Evolutionary conservation across 768 basidiomycete genomes (phyloP).

Genomic region (Rubroboletus satanas): DNA sequence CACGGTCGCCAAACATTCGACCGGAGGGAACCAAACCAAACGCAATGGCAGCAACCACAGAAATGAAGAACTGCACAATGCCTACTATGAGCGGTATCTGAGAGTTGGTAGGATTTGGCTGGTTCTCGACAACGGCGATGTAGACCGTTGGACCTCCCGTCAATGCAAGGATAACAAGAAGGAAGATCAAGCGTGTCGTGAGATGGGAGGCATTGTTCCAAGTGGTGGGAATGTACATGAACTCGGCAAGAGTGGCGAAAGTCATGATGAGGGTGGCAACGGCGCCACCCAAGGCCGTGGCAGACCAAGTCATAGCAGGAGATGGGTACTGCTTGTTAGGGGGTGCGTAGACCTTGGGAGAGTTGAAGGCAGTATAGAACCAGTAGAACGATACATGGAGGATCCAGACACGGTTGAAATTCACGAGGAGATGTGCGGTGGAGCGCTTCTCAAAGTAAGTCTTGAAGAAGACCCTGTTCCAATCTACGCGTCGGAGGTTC

Average conservation of each 20-base stretch:
- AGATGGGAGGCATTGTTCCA: constrained; percentile 99
- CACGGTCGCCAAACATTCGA: constrained; percentile 97
- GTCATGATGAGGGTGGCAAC: constrained; percentile 95
- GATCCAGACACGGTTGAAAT: constrained; percentile 99
- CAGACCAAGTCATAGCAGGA: constrained; percentile 91
- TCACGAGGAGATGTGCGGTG: constrained; percentile 87
- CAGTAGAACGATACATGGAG: constrained; percentile 90
- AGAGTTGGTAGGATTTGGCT: constrained; percentile 41
- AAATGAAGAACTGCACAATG: constrained; percentile 92
- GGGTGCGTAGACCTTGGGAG: constrained; percentile 86
- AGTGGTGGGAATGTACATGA: constrained; percentile 94
- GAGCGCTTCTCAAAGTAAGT: constrained; percentile 98
- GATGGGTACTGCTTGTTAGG: constrained; percentile 62
- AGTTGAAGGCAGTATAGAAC: constrained; percentile 98
- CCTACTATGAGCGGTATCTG: constrained; percentile 86
- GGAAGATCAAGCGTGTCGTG: constrained; percentile 87
- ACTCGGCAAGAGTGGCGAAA: constrained; percentile 88
- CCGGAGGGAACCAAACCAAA: constrained; percentile 94
- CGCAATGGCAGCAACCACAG: constrained; percentile 72
- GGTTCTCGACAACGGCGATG: constrained; percentile 79
- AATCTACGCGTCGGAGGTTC: constrained; percentile 88
- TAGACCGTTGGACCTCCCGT: constrained; percentile 94
- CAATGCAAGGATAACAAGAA: constrained; percentile 86
- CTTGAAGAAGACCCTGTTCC: constrained; percentile 97
- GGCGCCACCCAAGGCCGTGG: constrained; percentile 91